These are phyloP conservation scores for Solanum megistacrolobum DNA, from an alignment of 257 asterid species.

Conservation along the genomic window DNA sequence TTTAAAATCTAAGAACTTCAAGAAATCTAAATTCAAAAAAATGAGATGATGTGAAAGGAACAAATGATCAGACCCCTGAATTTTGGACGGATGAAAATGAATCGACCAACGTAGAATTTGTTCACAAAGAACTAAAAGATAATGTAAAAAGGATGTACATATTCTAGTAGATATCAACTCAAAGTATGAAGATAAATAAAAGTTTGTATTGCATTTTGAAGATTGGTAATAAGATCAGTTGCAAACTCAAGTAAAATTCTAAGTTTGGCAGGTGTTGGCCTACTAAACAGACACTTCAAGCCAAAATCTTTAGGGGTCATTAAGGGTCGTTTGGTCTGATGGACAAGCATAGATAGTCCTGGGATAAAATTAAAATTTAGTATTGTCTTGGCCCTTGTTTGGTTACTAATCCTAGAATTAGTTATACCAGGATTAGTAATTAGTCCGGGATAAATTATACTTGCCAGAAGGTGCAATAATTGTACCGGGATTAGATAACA, in stretches of 20 bases:
- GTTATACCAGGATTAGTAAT: neutral
- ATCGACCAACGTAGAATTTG: neutral
- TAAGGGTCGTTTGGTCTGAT: neutral
- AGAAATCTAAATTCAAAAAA: neutral
- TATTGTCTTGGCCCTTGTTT: neutral
- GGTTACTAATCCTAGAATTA: neutral
- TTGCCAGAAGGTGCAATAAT: neutral
- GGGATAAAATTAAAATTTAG: neutral
- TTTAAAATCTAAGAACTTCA: neutral
- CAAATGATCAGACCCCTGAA: neutral
- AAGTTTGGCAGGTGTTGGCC: neutral
- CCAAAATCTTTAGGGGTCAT: neutral
- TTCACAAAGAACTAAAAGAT: neutral
- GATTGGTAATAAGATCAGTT: neutral
- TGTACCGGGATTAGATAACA: neutral
- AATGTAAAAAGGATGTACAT: neutral
- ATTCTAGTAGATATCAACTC: neutral
- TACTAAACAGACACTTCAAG: neutral
- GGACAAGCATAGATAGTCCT: neutral
- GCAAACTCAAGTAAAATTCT: neutral
- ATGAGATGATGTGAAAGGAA: neutral
- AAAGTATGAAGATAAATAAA: neutral
- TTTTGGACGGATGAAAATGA: neutral
- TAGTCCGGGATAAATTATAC: neutral
- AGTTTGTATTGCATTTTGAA: neutral